Conservation (phyloP, 1,139 yeast genomes). For the Pichia sp. region DNA sequence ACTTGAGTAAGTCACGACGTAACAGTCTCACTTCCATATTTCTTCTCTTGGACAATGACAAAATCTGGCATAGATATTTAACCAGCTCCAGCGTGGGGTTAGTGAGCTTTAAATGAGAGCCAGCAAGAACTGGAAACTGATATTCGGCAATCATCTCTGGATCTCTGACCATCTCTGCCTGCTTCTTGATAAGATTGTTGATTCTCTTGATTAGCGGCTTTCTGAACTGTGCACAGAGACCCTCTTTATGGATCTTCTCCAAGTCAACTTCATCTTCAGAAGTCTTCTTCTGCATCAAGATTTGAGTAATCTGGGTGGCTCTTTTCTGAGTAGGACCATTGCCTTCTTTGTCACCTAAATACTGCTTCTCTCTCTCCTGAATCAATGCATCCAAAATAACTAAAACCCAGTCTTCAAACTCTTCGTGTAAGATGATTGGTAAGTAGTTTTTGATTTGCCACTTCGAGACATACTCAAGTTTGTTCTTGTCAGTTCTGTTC, state of each 20-base stretch:
- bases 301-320: constrained; percentile 57
- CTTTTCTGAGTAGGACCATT: constrained; percentile 43
- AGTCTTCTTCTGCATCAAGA: constrained; percentile 37
- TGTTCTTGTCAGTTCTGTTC: constrained; percentile 13
- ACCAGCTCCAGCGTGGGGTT: constrained; percentile 79
- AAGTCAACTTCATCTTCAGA: constrained; percentile 33
- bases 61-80: constrained; percentile 67
- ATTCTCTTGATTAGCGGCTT: constrained; percentile 62
- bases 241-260: constrained; percentile 23
- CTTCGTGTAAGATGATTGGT: constrained; percentile 69
- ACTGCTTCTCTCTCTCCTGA: constrained; percentile 43
- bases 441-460: constrained; percentile 80
- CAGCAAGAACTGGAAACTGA: constrained; percentile 66
- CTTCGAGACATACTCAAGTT: constrained; percentile 50
- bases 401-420: constrained; percentile 82
- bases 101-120: constrained; percentile 51
- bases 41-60: constrained; percentile 57
- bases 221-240: constrained; percentile 47
- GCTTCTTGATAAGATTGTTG: constrained; percentile 56
- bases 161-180: constrained; percentile 65
- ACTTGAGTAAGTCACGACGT: constrained; percentile 62
- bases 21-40: constrained; percentile 67
- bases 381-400: constrained; percentile 68
- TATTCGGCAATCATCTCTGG: constrained; percentile 60
- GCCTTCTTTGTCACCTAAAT: constrained; percentile 18